Base-by-base conservation (phyloP, 768 basidiomycete species). In the Kwoniella heveanensis region DNA sequence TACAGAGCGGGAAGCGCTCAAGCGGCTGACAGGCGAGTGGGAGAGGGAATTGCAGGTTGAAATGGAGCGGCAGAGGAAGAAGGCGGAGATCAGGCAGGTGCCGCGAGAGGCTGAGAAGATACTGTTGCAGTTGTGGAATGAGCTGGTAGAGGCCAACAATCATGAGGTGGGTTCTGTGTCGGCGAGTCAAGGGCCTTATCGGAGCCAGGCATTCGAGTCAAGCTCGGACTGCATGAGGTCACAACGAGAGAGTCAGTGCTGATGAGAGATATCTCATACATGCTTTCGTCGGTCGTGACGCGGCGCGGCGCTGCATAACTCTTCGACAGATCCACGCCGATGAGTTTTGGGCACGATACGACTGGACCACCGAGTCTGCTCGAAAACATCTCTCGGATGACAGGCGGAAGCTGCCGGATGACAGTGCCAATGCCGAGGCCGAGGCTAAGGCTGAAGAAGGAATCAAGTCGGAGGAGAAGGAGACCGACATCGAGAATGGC, bases 141-240 rank as follows among this genome's bases (percentile, higher is more conserved):
- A 70, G 48, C 59, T 76, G 17, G 70, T 62, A 13, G 62, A 70
- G 27, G 60, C 70, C 6, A 21, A 53, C 2, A 59, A 57, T 22
- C 39, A 73, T 48, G 74, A 76, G 64, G 74, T 73, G 60, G 66
- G 74, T 67, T n/a, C n/a, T n/a, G n/a, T n/a, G n/a, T n/a, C n/a
- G n/a, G n/a, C n/a, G n/a, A n/a, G n/a, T n/a, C n/a, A n/a, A n/a
- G n/a, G n/a, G n/a, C n/a, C n/a, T n/a, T n/a, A n/a, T n/a, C n/a
- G n/a, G n/a, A n/a, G n/a, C n/a, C n/a, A n/a, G n/a, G n/a, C n/a
- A n/a, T n/a, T n/a, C n/a, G n/a, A n/a, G n/a, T n/a, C n/a, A n/a
- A n/a, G n/a, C n/a, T n/a, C n/a, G n/a, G n/a, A n/a, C n/a, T n/a
- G n/a, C n/a, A n/a, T n/a, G n/a, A n/a, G n/a, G n/a, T n/a, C n/a